These are phyloP conservation scores for Phytophthora sp. DNA, from an alignment of 352 stramenopile genomes.

Conservation along the genomic window DNA sequence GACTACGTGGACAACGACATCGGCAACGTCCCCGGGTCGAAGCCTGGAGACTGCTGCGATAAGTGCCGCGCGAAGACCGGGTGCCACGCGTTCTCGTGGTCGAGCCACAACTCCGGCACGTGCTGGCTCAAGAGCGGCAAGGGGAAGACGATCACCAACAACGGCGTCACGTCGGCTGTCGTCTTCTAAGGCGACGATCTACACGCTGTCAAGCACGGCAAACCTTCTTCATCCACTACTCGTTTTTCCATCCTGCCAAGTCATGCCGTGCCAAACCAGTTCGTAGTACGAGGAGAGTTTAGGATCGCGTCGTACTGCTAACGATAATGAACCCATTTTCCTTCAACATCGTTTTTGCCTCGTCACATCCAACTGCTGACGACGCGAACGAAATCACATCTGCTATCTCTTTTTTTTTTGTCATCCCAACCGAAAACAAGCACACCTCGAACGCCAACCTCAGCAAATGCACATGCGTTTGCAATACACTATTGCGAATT, in stretches of 20 bases:
- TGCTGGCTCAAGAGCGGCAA: conserved; percentile 38
- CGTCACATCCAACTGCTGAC: too few species aligned
- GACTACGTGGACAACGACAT: conserved; percentile 47
- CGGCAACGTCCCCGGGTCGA: conserved; percentile 9
- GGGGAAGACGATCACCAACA: conserved; percentile 7
- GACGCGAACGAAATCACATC: too few species aligned
- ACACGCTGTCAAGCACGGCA: background rate
- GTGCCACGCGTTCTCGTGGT: conserved; percentile 41
- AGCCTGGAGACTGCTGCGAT: conserved; percentile 32
- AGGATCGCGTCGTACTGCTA: background rate
- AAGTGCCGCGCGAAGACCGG: conserved; percentile 20
- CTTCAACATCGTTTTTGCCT: conserved; percentile 1
- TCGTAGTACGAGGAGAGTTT: background rate
- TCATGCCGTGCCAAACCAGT: conserved; percentile 5
- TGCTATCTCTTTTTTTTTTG: too few species aligned
- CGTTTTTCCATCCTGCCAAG: background rate
- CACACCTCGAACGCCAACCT: too few species aligned
- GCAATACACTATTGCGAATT: too few species aligned
- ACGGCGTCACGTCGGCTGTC: conserved; percentile 36
- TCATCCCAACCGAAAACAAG: too few species aligned
- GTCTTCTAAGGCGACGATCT: conserved; percentile 12
- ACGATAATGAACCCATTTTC: conserved; percentile 8
- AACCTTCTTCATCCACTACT: background rate
- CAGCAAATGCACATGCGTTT: too few species aligned
- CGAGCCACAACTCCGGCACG: conserved; percentile 22